Percentiles rank a stretch among this genome's conserved stretches.
Conservation (phyloP, 2,329 filamentous ascomycete species). For the Trichoderma atrobrunneum region DNA sequence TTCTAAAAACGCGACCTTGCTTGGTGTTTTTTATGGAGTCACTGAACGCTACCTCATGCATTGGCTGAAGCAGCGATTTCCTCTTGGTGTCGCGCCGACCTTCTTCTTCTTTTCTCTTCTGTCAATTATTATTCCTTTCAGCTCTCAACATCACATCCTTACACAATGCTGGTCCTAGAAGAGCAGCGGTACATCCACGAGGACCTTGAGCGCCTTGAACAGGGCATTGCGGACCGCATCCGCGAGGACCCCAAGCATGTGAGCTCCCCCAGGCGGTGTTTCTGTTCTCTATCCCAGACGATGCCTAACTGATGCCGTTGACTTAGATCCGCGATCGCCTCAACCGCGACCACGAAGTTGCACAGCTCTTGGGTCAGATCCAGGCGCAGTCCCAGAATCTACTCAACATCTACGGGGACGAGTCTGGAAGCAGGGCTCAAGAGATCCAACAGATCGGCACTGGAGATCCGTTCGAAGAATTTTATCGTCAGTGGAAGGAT, state of each 20-base stretch:
- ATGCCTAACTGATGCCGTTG: not conserved
- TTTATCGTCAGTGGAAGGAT: constrained; percentile 78
- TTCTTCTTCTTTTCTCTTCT: not conserved
- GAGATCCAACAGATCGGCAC: constrained; percentile 83
- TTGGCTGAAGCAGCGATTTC: not conserved
- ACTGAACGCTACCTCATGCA: not conserved
- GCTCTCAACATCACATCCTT: not conserved
- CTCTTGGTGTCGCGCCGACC: not conserved
- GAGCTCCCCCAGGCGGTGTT: constrained; percentile 36
- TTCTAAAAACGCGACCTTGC: constrained; percentile 15
- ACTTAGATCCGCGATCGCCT: constrained; percentile 79
- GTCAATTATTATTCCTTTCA: not conserved
- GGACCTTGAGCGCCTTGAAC: constrained; percentile 93
- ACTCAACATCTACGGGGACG: constrained; percentile 80
- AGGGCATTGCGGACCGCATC: constrained; percentile 86
- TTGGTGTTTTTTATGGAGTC: constrained; percentile 13
- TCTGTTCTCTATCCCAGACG: not conserved
- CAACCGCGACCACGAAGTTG: constrained; percentile 87
- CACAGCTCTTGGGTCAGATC: constrained; percentile 82
- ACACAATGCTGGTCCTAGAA: constrained; percentile 78
- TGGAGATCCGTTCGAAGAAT: constrained; percentile 85
- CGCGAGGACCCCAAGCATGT: constrained; percentile 86
- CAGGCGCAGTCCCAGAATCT: constrained; percentile 80
- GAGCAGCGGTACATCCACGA: constrained; percentile 93
- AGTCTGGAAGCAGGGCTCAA: constrained; percentile 64